A percentile compares a stretch with the other conserved stretches of the same genome.
Conservation (phyloP, 2,329 filamentous ascomycete genomes). For the Pezicula carpinea region DNA sequence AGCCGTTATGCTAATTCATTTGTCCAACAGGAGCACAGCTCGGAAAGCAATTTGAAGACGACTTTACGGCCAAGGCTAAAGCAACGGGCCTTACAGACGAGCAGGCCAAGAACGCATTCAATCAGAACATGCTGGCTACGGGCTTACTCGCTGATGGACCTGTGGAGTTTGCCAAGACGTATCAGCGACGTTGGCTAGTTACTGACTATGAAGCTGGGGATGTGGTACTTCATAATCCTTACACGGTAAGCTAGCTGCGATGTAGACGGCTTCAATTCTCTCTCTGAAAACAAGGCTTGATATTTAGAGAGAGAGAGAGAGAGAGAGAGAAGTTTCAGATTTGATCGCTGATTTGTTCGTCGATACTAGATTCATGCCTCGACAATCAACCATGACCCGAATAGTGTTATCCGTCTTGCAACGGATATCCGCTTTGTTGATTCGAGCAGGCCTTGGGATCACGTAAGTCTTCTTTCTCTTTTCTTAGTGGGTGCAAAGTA, state of each 20-base stretch:
- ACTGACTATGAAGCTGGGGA: conserved; percentile 34
- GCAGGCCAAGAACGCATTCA: conserved; percentile 47
- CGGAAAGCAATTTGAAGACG: conserved; percentile 44
- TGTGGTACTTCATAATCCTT: conserved; percentile 40
- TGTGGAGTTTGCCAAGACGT: conserved; percentile 20
- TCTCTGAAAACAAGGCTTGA: too few relatives aligned
- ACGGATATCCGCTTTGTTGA: conserved; percentile 39
- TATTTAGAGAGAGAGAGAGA: too few relatives aligned
- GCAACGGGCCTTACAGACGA: conserved; percentile 45
- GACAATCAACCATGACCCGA: conserved; percentile 34
- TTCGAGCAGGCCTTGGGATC: conserved; percentile 10
- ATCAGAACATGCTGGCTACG: conserved; percentile 53
- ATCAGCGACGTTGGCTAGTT: conserved; percentile 27
- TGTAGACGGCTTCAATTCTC: too few relatives aligned
- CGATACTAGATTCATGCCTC: conserved; percentile 25
- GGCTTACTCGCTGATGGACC: conserved; percentile 49
- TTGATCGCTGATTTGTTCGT: background rate
- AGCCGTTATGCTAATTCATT: too few relatives aligned
- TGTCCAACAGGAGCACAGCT: conserved; percentile 28
- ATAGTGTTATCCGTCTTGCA: conserved; percentile 33
- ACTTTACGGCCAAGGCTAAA: conserved; percentile 44
- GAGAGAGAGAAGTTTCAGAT: background rate
- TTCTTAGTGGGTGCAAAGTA: too few relatives aligned
- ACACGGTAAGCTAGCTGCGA: conserved; percentile 25
- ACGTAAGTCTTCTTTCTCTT: conserved; percentile 3